These are phyloP conservation scores for Citrus trifoliata DNA, from an alignment of 345 rosid genomes.

Conservation along the genomic window DNA sequence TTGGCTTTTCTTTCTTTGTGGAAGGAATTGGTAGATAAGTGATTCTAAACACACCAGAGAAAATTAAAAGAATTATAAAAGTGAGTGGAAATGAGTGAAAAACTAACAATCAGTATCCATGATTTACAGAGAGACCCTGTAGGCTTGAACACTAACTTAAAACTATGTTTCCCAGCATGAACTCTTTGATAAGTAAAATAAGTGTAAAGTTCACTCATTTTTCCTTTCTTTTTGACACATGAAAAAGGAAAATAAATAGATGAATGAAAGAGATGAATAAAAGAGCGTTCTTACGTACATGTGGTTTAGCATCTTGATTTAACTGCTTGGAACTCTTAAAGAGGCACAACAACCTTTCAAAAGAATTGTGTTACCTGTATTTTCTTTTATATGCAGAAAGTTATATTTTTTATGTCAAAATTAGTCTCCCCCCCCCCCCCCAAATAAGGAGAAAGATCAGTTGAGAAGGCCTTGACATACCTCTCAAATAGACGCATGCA, in stretches of 20 bases:
- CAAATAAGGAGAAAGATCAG: too few species aligned
- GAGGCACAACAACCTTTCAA: too few species aligned
- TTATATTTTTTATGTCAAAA: not conserved
- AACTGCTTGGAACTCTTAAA: not conserved
- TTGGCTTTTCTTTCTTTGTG: too few species aligned
- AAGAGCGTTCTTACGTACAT: too few species aligned
- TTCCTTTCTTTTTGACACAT: too few species aligned
- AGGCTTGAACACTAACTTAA: not conserved
- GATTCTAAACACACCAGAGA: too few species aligned
- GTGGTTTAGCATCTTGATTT: not conserved
- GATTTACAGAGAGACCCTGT: not conserved
- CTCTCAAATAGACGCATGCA: not conserved
- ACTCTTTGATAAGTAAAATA: not conserved
- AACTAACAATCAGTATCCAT: not conserved
- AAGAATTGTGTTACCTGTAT: too few species aligned
- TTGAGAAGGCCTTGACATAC: not conserved
- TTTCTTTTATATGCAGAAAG: not conserved
- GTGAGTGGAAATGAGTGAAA: too few species aligned
- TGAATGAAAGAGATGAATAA: too few species aligned
- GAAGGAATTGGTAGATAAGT: too few species aligned
- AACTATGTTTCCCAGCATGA: not conserved
- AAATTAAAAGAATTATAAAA: too few species aligned
- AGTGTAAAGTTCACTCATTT: not conserved
- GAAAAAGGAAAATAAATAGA: too few species aligned
- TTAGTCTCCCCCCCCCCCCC: not conserved